Conservation (phyloP, 2,329 filamentous ascomycete genomes). For the Pyricularia pennisetigena region DNA sequence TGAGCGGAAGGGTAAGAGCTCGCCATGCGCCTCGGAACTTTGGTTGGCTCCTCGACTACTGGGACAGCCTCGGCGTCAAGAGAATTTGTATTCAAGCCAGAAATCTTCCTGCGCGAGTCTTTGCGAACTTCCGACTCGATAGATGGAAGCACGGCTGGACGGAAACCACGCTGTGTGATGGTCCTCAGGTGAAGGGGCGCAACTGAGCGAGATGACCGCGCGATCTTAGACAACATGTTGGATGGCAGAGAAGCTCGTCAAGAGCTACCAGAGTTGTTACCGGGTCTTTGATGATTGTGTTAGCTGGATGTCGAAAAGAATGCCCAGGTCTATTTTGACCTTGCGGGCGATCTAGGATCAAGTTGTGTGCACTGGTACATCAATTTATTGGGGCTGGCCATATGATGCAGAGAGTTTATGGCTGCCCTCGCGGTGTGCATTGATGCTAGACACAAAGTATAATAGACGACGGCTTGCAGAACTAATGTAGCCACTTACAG, state of each 20-base stretch:
- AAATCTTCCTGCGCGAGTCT: background rate
- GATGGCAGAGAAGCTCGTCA: background rate
- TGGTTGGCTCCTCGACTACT: background rate
- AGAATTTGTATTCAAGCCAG: background rate
- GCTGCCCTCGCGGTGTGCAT: background rate
- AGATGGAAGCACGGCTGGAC: background rate
- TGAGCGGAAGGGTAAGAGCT: slow-evolving; percentile 27
- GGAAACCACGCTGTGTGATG: background rate
- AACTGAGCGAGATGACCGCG: slow-evolving; percentile 19
- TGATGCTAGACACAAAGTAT: background rate
- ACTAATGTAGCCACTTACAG: background rate
- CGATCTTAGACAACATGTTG: background rate
- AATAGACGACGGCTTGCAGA: background rate
- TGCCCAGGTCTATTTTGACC: background rate
- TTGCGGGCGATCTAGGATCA: background rate
- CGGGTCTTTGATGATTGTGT: background rate
- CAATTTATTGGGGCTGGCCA: background rate
- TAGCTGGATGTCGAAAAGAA: background rate
- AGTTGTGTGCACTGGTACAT: background rate
- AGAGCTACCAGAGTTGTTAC: background rate
- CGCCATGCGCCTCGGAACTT: slow-evolving; percentile 26
- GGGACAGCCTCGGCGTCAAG: background rate
- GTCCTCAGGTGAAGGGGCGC: slow-evolving; percentile 14
- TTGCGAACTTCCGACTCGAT: background rate
- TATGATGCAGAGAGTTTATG: background rate